Conservation (phyloP, 2,329 filamentous ascomycete genomes). For the Chaetomiaceae sp. region DNA sequence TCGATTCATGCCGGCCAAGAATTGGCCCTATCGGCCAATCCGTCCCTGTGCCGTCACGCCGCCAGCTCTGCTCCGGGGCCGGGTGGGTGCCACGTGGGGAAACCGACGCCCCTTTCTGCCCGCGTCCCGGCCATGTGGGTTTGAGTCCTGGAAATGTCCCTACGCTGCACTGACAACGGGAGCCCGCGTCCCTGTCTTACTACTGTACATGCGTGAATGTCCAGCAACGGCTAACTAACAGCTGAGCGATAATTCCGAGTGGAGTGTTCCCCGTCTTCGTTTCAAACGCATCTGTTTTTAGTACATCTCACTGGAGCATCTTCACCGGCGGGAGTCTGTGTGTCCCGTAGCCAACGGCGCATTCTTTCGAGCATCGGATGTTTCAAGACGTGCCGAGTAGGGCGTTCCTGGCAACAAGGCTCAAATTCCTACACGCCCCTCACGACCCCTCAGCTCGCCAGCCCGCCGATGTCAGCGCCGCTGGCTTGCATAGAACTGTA, state of each 20-base stretch:
- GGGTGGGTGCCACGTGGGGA: constrained; percentile 12
- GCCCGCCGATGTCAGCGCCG: neutral
- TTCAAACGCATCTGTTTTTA: constrained; percentile 20
- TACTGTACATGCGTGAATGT: neutral
- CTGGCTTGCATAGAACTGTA: constrained; percentile 9
- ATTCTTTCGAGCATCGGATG: constrained; percentile 16
- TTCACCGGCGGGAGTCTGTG: constrained; percentile 6
- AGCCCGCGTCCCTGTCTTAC: neutral
- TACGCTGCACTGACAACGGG: neutral
- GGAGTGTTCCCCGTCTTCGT: constrained; percentile 1
- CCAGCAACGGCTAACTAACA: neutral
- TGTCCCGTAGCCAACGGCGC: constrained; percentile 10
- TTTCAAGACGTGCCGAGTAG: constrained; percentile 20
- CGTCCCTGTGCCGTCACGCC: constrained; percentile 7
- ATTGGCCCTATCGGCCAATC: neutral
- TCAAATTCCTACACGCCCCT: constrained; percentile 9
- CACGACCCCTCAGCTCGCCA: neutral
- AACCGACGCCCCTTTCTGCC: neutral
- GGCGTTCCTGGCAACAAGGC: constrained; percentile 6
- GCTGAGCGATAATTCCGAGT: neutral
- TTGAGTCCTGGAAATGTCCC: neutral
- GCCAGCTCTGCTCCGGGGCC: constrained; percentile 6
- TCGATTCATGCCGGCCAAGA: neutral
- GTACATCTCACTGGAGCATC: neutral
- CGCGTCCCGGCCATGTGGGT: neutral